Base-by-base conservation (phyloP, 2,329 filamentous ascomycete genomes). In the Phialocephala subalpina region DNA sequence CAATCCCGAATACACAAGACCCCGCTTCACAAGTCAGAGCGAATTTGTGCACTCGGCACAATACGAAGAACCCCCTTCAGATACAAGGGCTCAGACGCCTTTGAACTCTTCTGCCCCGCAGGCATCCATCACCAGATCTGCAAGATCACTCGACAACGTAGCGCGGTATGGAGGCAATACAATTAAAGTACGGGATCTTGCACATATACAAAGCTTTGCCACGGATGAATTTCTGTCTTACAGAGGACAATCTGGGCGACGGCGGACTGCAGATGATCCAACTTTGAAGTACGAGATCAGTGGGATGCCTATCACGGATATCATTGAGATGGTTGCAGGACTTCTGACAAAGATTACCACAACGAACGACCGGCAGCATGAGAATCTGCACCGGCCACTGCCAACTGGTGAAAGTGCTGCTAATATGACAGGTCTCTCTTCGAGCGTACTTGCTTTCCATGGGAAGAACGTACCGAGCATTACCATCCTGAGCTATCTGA, bases 281-380 rank as follows among this genome's bases (percentile, higher is more conserved):
- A 66, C 69, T 16, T 64, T 76, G 80, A 88, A 88, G 77, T 99
- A 97, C 78, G 96, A 98, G 79, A 97, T 99, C 73, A 97, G 94
- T 80, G 92, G 89, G 61, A 98, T 99, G 95, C 96, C 96, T 60
- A 97, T 98, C 63, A 89, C 91, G 70, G 95, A 99, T 76, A 93
- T 99, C 72, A 99, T 99, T 77, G 95, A 98, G 79, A 98, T 99
- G 96, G 96, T 99, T 3, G 96, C 96, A 4, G 96, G 94, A 7
- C 86, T 99, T 27, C 83, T 99, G 68, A 97, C 95, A 64, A 98
- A 98, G 79, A 99, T 99, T 73, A 98, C 96, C 6, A 93, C 93
- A 3, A 97, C 95, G 64, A 99, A 99, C 77, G 96, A 99, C 77
- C 83, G 91, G 60, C 94, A 98, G 77, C 95, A 98, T 79, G 93